Conservation (phyloP, 371 early-diverging fungal genomes). For the Rhizopus arrhizus region DNA sequence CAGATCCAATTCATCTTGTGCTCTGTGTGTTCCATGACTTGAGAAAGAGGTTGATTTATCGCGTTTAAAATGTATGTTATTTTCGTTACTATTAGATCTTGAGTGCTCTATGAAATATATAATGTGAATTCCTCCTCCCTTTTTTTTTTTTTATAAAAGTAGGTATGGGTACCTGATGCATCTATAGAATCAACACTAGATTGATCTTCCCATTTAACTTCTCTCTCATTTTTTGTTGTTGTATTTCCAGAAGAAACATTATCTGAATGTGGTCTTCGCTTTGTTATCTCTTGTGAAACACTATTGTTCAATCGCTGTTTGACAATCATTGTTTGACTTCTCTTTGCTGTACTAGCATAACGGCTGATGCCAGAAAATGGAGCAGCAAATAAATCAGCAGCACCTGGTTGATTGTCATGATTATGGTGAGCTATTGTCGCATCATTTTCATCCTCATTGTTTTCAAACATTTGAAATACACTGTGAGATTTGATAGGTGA, state of each 20-base stretch:
- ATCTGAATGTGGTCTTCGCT: conserved; percentile 17
- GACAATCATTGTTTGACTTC: conserved; percentile 23
- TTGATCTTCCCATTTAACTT: conserved; percentile 22
- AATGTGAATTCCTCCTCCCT: neutral
- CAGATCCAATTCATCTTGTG: conserved; percentile 34
- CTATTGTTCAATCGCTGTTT: conserved; percentile 5
- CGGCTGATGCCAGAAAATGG: conserved; percentile 38
- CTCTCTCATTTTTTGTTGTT: conserved; percentile 24
- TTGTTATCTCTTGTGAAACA: neutral
- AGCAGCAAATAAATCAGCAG: conserved; percentile 38
- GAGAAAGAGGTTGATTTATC: conserved; percentile 12
- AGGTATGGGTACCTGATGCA: neutral
- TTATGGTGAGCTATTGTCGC: conserved; percentile 7
- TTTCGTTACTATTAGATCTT: conserved; percentile 1
- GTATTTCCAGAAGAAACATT: conserved; percentile 32
- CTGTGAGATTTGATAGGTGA: neutral
- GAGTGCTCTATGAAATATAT: neutral
- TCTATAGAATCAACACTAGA: neutral
- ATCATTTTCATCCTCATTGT: conserved; percentile 23
- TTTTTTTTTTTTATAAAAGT: neutral
- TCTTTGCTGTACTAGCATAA: conserved; percentile 34
- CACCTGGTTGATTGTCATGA: conserved; percentile 22
- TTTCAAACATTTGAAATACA: conserved; percentile 36
- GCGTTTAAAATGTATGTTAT: conserved; percentile 5
- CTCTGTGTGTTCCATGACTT: conserved; percentile 22